Conservation (phyloP, 495 filamentous ascomycete genomes). For the Halenospora varia region DNA sequence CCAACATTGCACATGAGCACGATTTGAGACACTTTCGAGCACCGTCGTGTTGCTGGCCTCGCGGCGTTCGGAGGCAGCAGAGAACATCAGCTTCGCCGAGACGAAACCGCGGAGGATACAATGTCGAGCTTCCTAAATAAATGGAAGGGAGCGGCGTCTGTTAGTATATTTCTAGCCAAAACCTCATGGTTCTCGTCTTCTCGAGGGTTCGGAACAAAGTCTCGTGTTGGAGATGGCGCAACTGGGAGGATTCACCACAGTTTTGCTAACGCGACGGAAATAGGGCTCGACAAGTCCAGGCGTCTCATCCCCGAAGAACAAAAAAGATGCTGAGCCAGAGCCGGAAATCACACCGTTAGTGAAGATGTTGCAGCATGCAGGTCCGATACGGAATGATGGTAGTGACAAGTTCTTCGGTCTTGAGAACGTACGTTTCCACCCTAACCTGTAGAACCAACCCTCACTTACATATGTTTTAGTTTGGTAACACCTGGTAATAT, state of each 20-base stretch:
- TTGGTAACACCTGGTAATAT: conserved; percentile 88
- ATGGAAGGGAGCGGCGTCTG: conserved; percentile 19
- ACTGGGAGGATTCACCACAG: no score
- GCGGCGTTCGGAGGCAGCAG: conserved; percentile 12
- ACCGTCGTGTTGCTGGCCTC: conserved; percentile 2
- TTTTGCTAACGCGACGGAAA: neutral
- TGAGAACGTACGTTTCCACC: conserved; percentile 73
- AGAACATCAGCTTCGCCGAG: neutral
- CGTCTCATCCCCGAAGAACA: conserved; percentile 14
- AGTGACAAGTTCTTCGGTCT: conserved; percentile 98
- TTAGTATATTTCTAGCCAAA: conserved; percentile 16
- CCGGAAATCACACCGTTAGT: conserved; percentile 74
- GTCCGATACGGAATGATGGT: conserved; percentile 76
- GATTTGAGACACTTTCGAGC: neutral
- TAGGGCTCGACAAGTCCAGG: conserved; percentile 22
- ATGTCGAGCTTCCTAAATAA: conserved; percentile 26
- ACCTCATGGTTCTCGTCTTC: neutral
- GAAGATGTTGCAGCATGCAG: conserved; percentile 75
- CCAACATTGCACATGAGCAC: neutral
- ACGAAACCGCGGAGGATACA: neutral
- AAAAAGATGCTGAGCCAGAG: conserved; percentile 36
- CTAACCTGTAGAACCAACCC: conserved; percentile 1
- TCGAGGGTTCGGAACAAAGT: no score
- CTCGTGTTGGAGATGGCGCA: no score
- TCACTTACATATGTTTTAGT: conserved; percentile 48